Percentiles rank a stretch among this genome's conserved stretches.
These are phyloP conservation scores for Colletotrichum echinochloae DNA, from an alignment of 2,329 filamentous ascomycete genomes.

Conservation along the genomic window DNA sequence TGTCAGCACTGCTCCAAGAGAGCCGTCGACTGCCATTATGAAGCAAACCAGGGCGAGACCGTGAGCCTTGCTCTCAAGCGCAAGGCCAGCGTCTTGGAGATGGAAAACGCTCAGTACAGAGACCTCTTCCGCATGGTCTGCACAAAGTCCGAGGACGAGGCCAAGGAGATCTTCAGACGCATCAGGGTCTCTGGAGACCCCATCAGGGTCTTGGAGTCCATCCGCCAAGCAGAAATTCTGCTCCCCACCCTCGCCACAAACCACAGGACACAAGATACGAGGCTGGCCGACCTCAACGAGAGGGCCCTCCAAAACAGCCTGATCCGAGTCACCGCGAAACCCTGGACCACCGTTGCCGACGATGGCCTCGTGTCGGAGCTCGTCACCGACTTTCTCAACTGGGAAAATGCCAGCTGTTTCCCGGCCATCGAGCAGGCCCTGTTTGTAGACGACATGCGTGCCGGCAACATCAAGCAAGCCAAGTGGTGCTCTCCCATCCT, in stretches of 20 bases:
- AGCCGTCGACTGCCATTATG: slow-evolving; percentile 35
- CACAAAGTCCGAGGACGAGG: slow-evolving; percentile 41
- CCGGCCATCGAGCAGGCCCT: slow-evolving; percentile 45
- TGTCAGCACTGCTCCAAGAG: slow-evolving; percentile 37
- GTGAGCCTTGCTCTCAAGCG: slow-evolving; percentile 42
- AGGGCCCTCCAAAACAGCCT: slow-evolving; percentile 40
- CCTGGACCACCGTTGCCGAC: slow-evolving; percentile 48
- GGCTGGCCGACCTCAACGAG: slow-evolving; percentile 38
- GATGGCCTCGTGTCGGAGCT: slow-evolving; percentile 49
- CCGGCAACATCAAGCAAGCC: slow-evolving; percentile 35
- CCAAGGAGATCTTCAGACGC: slow-evolving; percentile 42
- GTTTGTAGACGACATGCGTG: slow-evolving; percentile 47
- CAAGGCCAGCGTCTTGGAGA: slow-evolving; percentile 38
- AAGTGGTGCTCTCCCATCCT: slow-evolving; percentile 49
- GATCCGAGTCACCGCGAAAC: slow-evolving; percentile 46
- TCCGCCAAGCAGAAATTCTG: slow-evolving; percentile 43
- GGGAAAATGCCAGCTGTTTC: slow-evolving; percentile 46
- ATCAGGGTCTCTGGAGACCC: slow-evolving; percentile 38
- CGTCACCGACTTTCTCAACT: slow-evolving; percentile 48
- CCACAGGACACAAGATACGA: slow-evolving; percentile 24
- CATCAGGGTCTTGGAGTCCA: slow-evolving; percentile 38
- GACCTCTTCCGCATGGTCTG: slow-evolving; percentile 42
- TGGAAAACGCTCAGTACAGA: slow-evolving; percentile 39
- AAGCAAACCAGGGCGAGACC: slow-evolving; percentile 37
- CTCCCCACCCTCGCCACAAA: slow-evolving; percentile 30